Percentiles rank a stretch among this genome's conserved stretches.
These are phyloP conservation scores for Misopates orontium DNA, from an alignment of 257 asterid species.

Conservation along the genomic window DNA sequence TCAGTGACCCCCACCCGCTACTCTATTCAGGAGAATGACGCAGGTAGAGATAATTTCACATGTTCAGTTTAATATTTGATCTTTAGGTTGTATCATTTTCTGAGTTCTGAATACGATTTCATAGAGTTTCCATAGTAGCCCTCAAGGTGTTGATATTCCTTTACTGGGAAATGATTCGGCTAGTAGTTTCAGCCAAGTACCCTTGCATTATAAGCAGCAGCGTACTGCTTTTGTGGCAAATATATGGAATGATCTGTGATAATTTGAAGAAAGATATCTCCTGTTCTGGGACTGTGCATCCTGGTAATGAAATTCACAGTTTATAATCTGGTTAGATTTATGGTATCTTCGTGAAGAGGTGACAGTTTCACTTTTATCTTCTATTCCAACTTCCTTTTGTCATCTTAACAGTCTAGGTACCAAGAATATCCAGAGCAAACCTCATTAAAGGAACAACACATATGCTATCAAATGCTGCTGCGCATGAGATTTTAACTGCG, in stretches of 20 bases:
- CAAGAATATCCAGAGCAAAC: conserved; percentile 88
- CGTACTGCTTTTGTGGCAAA: conserved; percentile 87
- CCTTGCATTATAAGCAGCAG: conserved; percentile 67
- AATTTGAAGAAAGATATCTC: conserved; percentile 89
- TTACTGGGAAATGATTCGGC: conserved; percentile 57
- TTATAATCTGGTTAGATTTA: background rate
- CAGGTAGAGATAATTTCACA: conserved; percentile 49
- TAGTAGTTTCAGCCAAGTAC: conserved; percentile 66
- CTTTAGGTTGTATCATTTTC: conserved; percentile 5
- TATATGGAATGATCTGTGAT: conserved; percentile 86
- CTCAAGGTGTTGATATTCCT: conserved; percentile 73
- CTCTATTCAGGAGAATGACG: conserved; percentile 96
- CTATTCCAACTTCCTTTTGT: background rate
- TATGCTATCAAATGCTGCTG: conserved; percentile 84
- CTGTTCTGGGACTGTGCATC: conserved; percentile 84
- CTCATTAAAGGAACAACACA: conserved; percentile 80
- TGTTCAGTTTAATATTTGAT: conserved; percentile 4
- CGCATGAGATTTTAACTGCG: conserved; percentile 87
- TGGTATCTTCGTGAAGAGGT: conserved; percentile 6
- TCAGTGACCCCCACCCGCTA: conserved; percentile 78
- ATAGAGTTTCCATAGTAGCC: conserved; percentile 91
- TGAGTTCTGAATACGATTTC: conserved; percentile 16
- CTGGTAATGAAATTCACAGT: conserved; percentile 50
- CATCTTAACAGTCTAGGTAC: conserved; percentile 61
- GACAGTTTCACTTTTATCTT: conserved; percentile 1